Conservation (phyloP, 2,329 filamentous ascomycete species). For the Sarocladium strictum region DNA sequence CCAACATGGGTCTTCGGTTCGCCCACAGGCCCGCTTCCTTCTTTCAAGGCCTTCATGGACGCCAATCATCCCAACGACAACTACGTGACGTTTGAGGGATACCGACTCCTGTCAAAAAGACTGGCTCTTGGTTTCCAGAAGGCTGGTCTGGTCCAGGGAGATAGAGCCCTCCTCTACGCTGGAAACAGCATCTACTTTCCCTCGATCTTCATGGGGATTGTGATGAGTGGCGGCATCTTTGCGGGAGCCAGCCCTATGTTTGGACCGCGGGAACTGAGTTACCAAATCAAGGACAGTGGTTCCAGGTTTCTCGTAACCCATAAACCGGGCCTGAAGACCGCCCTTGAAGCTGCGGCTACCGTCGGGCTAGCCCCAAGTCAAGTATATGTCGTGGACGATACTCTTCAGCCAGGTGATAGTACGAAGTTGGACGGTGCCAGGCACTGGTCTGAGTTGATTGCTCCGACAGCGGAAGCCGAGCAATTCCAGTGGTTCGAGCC, state of each 20-base stretch:
- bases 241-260: slow-evolving; percentile 67
- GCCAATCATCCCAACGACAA: slow-evolving; percentile 58
- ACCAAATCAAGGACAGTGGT: slow-evolving; percentile 11
- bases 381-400: background rate
- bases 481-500: background rate
- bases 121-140: slow-evolving; percentile 62
- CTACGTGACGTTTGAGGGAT: slow-evolving; percentile 56
- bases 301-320: slow-evolving; percentile 8
- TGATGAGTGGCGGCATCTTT: slow-evolving; percentile 75
- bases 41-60: slow-evolving; percentile 52
- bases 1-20: slow-evolving; percentile 52
- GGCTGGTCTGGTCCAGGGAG: slow-evolving; percentile 60
- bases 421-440: too few species aligned
- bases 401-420: slow-evolving; percentile 41
- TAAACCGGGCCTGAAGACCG: slow-evolving; percentile 6
- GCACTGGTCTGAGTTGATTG: too few species aligned
- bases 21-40: slow-evolving; percentile 33
- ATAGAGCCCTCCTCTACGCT: slow-evolving; percentile 68
- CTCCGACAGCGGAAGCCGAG: background rate
- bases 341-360: slow-evolving; percentile 6
- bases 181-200: slow-evolving; percentile 71
- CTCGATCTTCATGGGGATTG: slow-evolving; percentile 61
- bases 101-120: slow-evolving; percentile 66
- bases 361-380: too few species aligned
- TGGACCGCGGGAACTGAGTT: slow-evolving; percentile 40